Percentiles rank a stretch among this genome's conserved stretches.
Conservation (phyloP, 164 flowering plant genomes). For the Liriodendron chinense region DNA sequence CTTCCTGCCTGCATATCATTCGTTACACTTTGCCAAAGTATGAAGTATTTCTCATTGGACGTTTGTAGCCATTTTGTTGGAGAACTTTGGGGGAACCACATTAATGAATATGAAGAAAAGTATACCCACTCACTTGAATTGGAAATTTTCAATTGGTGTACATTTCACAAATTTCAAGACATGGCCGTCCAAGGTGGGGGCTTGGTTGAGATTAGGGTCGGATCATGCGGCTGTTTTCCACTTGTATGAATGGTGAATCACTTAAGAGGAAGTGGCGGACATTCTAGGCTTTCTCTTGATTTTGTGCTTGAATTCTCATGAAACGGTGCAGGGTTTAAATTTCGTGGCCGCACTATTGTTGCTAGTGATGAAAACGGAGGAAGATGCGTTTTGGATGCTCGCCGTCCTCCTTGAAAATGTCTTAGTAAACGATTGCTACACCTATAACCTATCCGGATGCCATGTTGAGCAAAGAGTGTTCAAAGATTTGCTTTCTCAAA, state of each 20-base stretch:
- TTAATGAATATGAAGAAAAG: no score
- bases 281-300: conserved; percentile 1
- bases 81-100: no score
- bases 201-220: no score
- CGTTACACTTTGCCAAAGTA: no score
- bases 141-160: no score
- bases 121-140: no score
- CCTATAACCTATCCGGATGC: conserved; percentile 89
- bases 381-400: conserved; percentile 98
- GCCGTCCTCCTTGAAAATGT: conserved; percentile 90
- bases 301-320: not conserved
- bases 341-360: conserved; percentile 89
- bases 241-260: not conserved
- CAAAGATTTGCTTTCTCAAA: conserved; percentile 70
- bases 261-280: not conserved
- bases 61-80: no score
- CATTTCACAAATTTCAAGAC: no score
- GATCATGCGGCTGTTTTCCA: not conserved
- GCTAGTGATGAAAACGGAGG: conserved; percentile 98
- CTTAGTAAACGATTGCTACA: conserved; percentile 84
- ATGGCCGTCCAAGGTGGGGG: no score
- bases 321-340: conserved; percentile 72
- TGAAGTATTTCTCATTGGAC: no score
- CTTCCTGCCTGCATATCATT: no score
- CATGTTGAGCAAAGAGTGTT: conserved; percentile 95